Evolutionary conservation across 495 filamentous ascomycete genomes (phyloP), one percentile per base, ranked within the genome.

Genomic region (Xylaria curta): DNA sequence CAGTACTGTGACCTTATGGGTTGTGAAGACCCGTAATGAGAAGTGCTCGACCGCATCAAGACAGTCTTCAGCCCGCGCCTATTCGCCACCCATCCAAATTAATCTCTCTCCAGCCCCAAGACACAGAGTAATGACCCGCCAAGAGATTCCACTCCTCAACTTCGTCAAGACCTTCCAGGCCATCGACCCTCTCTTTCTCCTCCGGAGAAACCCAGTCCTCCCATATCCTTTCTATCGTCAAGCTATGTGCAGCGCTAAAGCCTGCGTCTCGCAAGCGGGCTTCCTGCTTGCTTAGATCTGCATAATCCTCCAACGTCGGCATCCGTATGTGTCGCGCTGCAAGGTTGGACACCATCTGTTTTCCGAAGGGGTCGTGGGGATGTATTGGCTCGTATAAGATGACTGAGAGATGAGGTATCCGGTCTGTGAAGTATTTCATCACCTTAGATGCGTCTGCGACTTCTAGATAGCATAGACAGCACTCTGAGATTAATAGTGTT

Each of bases 131-230:
- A 85, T 99, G 96, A 70, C 87, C 87, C 5, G 94, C 93, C 75
- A 99, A 79, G 78, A 99, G 78, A 75, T 89, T 83, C 94, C 95
- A 97, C 82, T 99, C 96, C 82, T 99, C 96, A 67, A 97, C 88
- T 81, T 99, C 96, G 85, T 99, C 96, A 73, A 98, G 77, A 85
- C 95, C 92, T 81, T 98, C 96, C 66, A 98, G 79, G 31, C 81
- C 77, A 60, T 91, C 89, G 4, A 98, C 89, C 72, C 96, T 84
- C 75, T 91, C 91, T 78, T 92, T 95, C 82, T 98, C 96, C n/a
- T 79, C 82, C 10, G 85, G 82, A 0, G 53, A 70, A 4, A 97
- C 85, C 92, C 94, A 97, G 15, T 83, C 78, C 58, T 91, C 85
- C 90, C 93, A 97, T 51, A 97, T 86, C 21, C 86, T 85, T 68